Evolutionary conservation across 106 monocot genomes (phyloP).

Genomic region (Ottelia alismoides): DNA sequence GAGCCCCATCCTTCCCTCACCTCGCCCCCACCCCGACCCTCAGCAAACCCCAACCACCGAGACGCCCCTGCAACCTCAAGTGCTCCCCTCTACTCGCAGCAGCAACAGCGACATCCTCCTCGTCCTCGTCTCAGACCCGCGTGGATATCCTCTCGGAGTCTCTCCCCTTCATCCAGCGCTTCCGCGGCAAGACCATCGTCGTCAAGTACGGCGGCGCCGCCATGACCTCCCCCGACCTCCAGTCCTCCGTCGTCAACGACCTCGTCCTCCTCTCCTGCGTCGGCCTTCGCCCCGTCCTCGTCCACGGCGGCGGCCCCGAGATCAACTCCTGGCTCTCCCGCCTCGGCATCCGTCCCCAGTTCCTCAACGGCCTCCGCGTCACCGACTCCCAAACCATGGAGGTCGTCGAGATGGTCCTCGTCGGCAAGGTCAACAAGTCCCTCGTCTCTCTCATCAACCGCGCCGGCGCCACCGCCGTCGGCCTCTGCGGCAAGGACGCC

Average conservation of each 20-base stretch:
- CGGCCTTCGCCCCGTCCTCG: conserved; percentile 59
- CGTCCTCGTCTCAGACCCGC: conserved; percentile 21
- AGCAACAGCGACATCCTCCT: background rate
- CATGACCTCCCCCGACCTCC: conserved; percentile 36
- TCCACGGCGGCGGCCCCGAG: conserved; percentile 88
- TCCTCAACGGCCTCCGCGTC: conserved; percentile 68
- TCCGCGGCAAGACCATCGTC: conserved; percentile 68
- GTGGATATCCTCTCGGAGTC: conserved; percentile 79
- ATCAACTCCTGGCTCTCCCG: conserved; percentile 61
- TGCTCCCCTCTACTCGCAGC: no score
- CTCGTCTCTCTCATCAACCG: conserved; percentile 65
- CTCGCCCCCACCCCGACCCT: conserved; percentile 4
- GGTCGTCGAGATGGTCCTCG: conserved; percentile 91
- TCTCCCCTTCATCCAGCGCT: conserved; percentile 73
- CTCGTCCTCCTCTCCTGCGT: conserved; percentile 74
- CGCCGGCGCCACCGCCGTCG: conserved; percentile 64
- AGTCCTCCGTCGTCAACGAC: conserved; percentile 50
- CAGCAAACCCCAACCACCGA: conserved; percentile 1
- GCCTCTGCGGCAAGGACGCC: conserved; percentile 61
- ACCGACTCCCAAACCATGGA: conserved; percentile 81
- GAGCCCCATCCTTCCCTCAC: conserved; percentile 3
- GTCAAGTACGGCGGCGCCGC: conserved; percentile 85
- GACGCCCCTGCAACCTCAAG: no score
- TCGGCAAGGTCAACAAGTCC: conserved; percentile 71
- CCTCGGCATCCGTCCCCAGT: conserved; percentile 49